Conservation (phyloP, 2,329 filamentous ascomycete species). For the Trichoderma breve region DNA sequence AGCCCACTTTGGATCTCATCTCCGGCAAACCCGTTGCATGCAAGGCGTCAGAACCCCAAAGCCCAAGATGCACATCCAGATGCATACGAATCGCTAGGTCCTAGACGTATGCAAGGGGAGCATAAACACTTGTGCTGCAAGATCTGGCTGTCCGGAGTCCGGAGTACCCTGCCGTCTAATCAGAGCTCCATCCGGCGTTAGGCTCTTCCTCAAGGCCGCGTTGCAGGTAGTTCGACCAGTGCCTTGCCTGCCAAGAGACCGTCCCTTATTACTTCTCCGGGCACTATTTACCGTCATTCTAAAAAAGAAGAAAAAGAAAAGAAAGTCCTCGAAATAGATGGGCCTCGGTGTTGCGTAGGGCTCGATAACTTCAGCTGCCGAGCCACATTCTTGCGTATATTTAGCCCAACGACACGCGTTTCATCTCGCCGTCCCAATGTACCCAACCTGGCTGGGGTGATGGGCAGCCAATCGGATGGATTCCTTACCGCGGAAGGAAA, state of each 20-base stretch:
- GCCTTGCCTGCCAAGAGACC: not conserved
- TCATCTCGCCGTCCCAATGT: not conserved
- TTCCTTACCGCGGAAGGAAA: not conserved
- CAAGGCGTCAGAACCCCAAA: not conserved
- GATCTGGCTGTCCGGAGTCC: not conserved
- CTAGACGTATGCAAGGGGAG: not conserved
- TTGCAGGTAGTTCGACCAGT: not conserved
- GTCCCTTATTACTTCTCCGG: not conserved
- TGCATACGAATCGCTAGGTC: not conserved
- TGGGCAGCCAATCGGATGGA: not conserved
- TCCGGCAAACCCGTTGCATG: not conserved
- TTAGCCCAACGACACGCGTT: not conserved
- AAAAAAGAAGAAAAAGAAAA: not conserved
- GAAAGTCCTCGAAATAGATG: not conserved
- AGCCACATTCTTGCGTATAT: not conserved
- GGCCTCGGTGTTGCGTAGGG: not conserved
- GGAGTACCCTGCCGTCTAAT: not conserved
- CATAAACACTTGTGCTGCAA: not conserved
- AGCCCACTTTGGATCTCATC: not conserved
- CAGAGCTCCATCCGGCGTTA: not conserved
- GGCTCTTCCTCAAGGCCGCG: not conserved
- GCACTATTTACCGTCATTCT: not conserved
- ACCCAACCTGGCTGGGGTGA: not conserved
- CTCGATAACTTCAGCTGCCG: not conserved
- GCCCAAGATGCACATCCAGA: not conserved